These are phyloP conservation scores for Pseudozyma sp. DNA, from an alignment of 1,284 basidiomycete genomes.

Conservation along the genomic window DNA sequence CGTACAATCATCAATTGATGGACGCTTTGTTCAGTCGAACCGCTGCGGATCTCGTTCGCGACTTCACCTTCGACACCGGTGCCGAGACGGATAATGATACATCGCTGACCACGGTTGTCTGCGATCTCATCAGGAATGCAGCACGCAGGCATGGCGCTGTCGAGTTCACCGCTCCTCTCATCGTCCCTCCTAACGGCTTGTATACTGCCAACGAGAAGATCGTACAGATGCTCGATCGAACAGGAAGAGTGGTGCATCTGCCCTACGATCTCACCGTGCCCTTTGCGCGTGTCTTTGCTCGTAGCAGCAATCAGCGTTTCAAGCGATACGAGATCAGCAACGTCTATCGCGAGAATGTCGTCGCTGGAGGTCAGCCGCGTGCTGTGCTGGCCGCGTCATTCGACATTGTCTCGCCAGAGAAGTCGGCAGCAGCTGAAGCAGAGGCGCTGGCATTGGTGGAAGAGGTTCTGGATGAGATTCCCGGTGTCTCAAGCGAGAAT, in stretches of 20 bases:
- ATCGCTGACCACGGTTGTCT: conserved; percentile 80
- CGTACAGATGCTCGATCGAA: conserved; percentile 81
- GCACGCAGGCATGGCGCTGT: conserved; percentile 91
- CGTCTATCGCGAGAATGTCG: conserved; percentile 67
- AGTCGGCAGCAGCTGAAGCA: conserved; percentile 66
- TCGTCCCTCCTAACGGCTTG: conserved; percentile 78
- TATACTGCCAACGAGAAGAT: conserved; percentile 87
- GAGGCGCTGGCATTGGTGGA: conserved; percentile 64
- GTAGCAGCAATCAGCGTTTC: conserved; percentile 80
- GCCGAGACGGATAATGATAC: conserved; percentile 78
- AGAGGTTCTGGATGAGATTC: conserved; percentile 64
- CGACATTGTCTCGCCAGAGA: conserved; percentile 68
- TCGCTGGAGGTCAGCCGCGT: conserved; percentile 69
- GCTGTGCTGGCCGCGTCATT: conserved; percentile 67
- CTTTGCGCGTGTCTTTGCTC: conserved; percentile 86
- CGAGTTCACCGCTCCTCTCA: conserved; percentile 82
- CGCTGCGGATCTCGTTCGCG: conserved; percentile 76
- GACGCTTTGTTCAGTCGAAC: conserved; percentile 67
- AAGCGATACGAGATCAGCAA: conserved; percentile 84
- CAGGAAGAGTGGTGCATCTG: conserved; percentile 67
- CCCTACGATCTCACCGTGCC: conserved; percentile 74
- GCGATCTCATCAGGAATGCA: conserved; percentile 79
- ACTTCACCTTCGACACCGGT: conserved; percentile 83
- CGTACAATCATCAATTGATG: conserved; percentile 61
- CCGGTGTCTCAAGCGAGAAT: conserved; percentile 58